A percentile compares a stretch with the other conserved stretches of the same genome.
Conservation (phyloP, 768 basidiomycete species). For the Mycena vitilis region DNA sequence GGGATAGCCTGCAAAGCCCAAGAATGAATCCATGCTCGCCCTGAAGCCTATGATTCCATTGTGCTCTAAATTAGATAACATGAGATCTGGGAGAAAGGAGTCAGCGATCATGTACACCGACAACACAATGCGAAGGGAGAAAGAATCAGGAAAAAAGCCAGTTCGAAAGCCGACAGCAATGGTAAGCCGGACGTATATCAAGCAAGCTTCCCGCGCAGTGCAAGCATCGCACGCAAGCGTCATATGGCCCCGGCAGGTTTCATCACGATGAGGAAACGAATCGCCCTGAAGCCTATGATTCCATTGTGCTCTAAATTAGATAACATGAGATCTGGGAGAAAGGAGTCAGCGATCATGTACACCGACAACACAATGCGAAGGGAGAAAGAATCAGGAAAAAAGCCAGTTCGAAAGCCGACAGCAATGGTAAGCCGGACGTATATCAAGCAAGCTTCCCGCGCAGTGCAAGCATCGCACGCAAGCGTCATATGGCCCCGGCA, state of each 20-base stretch:
- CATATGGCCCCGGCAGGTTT: conserved; percentile 90
- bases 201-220: conserved; percentile 44
- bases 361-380: neutral
- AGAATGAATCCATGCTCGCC: too few relatives aligned
- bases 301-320: neutral
- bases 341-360: neutral
- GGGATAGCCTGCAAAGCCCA: too few relatives aligned
- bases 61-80: neutral
- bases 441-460: conserved; percentile 45
- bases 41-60: too few relatives aligned
- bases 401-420: neutral
- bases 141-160: conserved; percentile 7
- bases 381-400: conserved; percentile 7
- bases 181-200: conserved; percentile 33
- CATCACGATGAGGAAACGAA: conserved; percentile 56
- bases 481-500: conserved; percentile 94
- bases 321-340: neutral
- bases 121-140: neutral
- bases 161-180: conserved; percentile 3
- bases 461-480: conserved; percentile 5
- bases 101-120: neutral
- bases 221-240: conserved; percentile 55
- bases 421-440: conserved; percentile 27
- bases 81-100: neutral
- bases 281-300: too few relatives aligned